Base-by-base conservation (phyloP, 2,329 filamentous ascomycete genomes). In the Claviceps lovelessii region DNA sequence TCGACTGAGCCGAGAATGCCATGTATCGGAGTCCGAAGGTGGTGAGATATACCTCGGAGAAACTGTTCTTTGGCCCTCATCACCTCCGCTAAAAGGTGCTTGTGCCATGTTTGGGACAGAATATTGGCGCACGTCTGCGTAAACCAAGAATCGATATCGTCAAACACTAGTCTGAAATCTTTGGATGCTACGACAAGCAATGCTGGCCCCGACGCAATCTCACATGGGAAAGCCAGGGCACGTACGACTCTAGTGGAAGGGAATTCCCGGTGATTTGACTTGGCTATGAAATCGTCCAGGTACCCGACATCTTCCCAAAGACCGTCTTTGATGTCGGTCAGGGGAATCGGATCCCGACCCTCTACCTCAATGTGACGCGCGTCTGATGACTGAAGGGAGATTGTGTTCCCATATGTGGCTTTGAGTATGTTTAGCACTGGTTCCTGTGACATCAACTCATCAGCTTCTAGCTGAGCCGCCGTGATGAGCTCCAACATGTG, bases 11-110 rank as follows among this genome's bases (percentile, higher is more conserved):
- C 67, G 0, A 76, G 64, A 2, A 76, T 73, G 0, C 73, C 73
- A 39, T 76, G 73, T 5, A 76, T 73, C 0, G 73, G 73, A 0
- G 73, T 76, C 42, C 73, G 67, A 0, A 76, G 67, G 41, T 75
- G 71, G 53, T 76, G 73, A 0, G 9, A 76, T 68, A 0, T 47
- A 10, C 72, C 70, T 4, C 73, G 65, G 0, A 76, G 61, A 54
- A 76, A 76, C 3, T 61, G 67, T 1, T 74, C 72, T 75, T 75
- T 0, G 11, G 71, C 71, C 13, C 61, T 60, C 55, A 74, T 64
- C 0, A 70, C 73, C 56, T 76, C 72, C 29, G 65, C 59, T 0
- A 75, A 58, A 11, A 68, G 58, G 2, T 59, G 62, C 19, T 69
- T 67, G 33, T 75, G 73, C 60, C 68, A 69, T 23, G 63, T 64